Percentiles rank a stretch among this genome's conserved stretches.
These are phyloP conservation scores for Vanrija sp. DNA, from an alignment of 1,284 basidiomycete genomes.

Conservation along the genomic window DNA sequence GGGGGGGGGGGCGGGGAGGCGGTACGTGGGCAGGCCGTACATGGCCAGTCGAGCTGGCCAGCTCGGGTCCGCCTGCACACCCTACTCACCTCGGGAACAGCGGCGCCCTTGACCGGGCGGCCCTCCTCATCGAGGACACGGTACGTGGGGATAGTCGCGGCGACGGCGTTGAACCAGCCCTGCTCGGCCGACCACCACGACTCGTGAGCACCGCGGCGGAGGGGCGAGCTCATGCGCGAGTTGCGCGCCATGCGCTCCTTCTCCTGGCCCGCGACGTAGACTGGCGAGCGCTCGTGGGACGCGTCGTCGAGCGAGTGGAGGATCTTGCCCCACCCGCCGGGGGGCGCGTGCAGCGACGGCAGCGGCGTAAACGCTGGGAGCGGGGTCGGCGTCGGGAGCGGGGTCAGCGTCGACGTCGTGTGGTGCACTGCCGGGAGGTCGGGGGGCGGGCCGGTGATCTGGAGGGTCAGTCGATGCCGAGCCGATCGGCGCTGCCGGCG, in stretches of 20 bases:
- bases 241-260: conserved; percentile 32
- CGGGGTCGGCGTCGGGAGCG: conserved; percentile 35
- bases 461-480: not conserved
- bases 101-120: conserved; percentile 64
- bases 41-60: not conserved
- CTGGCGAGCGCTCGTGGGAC: conserved; percentile 17
- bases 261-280: conserved; percentile 37
- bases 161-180: conserved; percentile 47
- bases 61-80: conserved; percentile 29
- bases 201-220: conserved; percentile 45
- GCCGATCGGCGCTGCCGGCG: not conserved
- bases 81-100: conserved; percentile 57
- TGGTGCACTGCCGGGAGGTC: conserved; percentile 25
- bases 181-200: conserved; percentile 45
- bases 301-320: conserved; percentile 24
- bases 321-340: not conserved
- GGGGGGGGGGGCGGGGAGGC: not conserved
- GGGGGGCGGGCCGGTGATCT: conserved; percentile 47
- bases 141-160: conserved; percentile 63
- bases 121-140: conserved; percentile 75
- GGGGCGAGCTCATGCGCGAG: conserved; percentile 34
- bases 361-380: conserved; percentile 28
- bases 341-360: conserved; percentile 14
- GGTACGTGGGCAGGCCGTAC: not conserved
- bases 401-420: conserved; percentile 22